A percentile compares a stretch with the other conserved stretches of the same genome.
These are phyloP conservation scores for Leptographium radiaticola DNA, from an alignment of 2,329 filamentous ascomycete species.

Conservation along the genomic window DNA sequence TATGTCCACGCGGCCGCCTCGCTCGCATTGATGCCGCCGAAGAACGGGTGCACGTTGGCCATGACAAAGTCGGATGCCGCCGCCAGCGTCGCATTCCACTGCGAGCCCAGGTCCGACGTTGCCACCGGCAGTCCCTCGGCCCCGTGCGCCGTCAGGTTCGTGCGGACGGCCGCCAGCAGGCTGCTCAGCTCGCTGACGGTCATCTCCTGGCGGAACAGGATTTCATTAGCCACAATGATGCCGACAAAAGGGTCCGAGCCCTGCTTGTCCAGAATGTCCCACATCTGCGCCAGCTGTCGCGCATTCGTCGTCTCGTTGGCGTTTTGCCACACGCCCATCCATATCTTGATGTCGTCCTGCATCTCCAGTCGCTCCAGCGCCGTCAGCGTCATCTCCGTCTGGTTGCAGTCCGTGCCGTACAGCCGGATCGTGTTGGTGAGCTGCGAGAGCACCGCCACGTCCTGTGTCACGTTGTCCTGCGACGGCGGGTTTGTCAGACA, in stretches of 20 bases:
- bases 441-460: slow-evolving; percentile 80
- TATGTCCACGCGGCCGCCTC: slow-evolving; percentile 69
- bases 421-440: slow-evolving; percentile 78
- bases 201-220: slow-evolving; percentile 65
- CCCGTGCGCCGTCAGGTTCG: slow-evolving; percentile 54
- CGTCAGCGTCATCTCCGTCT: slow-evolving; percentile 85
- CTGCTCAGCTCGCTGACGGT: slow-evolving; percentile 48
- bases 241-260: slow-evolving; percentile 59
- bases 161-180: slow-evolving; percentile 54
- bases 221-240: slow-evolving; percentile 72
- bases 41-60: slow-evolving; percentile 96
- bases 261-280: slow-evolving; percentile 62
- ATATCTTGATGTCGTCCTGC: slow-evolving; percentile 65
- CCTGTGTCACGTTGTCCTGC: slow-evolving; percentile 89
- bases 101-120: slow-evolving; percentile 78
- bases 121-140: slow-evolving; percentile 60
- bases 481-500: slow-evolving; percentile 67
- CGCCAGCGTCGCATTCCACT: slow-evolving; percentile 65
- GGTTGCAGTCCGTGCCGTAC: slow-evolving; percentile 95
- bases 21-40: slow-evolving; percentile 59
- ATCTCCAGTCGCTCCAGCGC: slow-evolving; percentile 64
- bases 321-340: slow-evolving; percentile 92
- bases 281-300: slow-evolving; percentile 74
- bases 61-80: slow-evolving; percentile 72
- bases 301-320: slow-evolving; percentile 69